phyloP scores from a whole-genome alignment of 352 stramenopile genomes.

The Pythium biforme region DNA sequence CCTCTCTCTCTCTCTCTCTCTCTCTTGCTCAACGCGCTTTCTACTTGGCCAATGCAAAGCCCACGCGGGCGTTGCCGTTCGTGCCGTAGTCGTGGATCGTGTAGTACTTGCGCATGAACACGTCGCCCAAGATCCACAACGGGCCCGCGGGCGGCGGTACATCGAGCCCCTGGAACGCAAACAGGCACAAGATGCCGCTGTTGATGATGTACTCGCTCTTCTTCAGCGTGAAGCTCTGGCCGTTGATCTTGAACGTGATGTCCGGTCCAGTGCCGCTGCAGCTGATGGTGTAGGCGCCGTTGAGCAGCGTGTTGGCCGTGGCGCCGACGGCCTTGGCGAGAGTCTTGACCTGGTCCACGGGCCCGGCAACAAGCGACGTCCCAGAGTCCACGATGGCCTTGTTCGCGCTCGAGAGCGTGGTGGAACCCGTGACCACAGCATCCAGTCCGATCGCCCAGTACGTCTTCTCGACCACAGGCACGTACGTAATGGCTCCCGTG shows the following conservation, averaged over 20 bases:
- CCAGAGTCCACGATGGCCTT: conserved; percentile 94
- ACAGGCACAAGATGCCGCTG: conserved; percentile 90
- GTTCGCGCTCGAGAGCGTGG: conserved; percentile 28
- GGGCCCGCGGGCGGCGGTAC: conserved; percentile 87
- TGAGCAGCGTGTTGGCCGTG: conserved; percentile 43
- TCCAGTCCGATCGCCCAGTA: conserved; percentile 41
- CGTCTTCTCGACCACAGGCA: conserved; percentile 64
- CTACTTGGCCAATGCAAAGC: conserved; percentile 57
- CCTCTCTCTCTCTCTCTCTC: too few relatives aligned
- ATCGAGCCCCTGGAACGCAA: conserved; percentile 93
- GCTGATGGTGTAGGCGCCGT: conserved; percentile 92
- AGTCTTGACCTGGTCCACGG: conserved; percentile 82
- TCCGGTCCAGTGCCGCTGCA: conserved; percentile 92
- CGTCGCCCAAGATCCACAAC: conserved; percentile 91
- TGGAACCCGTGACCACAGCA: conserved; percentile 32
- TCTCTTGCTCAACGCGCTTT: too few relatives aligned
- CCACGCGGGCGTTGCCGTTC: conserved; percentile 61
- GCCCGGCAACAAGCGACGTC: conserved; percentile 95
- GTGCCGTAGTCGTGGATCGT: conserved; percentile 91
- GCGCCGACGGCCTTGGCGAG: conserved; percentile 87
- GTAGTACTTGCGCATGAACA: conserved; percentile 97
- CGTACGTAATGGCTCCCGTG: conserved; percentile 91
- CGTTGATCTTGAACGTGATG: conserved; percentile 91
- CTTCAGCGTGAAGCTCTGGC: conserved; percentile 87
- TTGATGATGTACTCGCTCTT: conserved; percentile 94